Conservation (phyloP, 73 alveolate species). For the Breviolum minutum region DNA sequence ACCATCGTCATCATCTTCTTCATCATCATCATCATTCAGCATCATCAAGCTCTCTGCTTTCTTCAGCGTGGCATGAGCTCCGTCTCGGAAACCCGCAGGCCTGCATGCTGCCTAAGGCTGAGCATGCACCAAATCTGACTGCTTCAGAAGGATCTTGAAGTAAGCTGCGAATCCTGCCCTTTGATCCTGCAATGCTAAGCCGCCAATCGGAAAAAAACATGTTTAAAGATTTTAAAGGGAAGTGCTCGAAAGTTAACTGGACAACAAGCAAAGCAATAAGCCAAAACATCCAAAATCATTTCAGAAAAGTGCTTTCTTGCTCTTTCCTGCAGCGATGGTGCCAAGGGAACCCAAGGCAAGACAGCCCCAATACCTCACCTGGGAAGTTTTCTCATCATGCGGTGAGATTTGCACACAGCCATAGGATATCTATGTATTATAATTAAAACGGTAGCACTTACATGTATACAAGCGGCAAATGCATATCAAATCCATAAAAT, state of each 20-base stretch:
- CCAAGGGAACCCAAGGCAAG: conserved; percentile 82
- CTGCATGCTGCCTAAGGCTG: conserved; percentile 87
- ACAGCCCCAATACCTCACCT: conserved; percentile 94
- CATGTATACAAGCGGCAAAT: too few relatives aligned
- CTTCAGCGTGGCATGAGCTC: not conserved
- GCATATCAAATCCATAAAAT: too few relatives aligned
- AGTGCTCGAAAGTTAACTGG: not conserved
- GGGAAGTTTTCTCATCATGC: not conserved
- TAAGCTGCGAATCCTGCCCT: conserved; percentile 53
- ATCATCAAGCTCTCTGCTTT: not conserved
- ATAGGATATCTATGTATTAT: too few relatives aligned
- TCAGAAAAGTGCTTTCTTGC: not conserved
- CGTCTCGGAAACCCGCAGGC: not conserved
- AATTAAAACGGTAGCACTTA: too few relatives aligned
- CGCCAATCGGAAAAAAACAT: not conserved
- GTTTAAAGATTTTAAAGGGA: not conserved
- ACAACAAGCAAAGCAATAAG: not conserved
- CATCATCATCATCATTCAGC: not conserved
- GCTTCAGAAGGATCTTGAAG: conserved; percentile 91
- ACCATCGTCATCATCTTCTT: not conserved
- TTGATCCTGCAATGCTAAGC: conserved; percentile 48
- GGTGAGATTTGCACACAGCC: too few relatives aligned
- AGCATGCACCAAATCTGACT: conserved; percentile 82
- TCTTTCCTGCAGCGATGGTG: conserved; percentile 35
- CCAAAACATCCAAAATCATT: not conserved